phyloP scores from a whole-genome alignment of 2,329 filamentous ascomycete species.

The Phialophora expanda region DNA sequence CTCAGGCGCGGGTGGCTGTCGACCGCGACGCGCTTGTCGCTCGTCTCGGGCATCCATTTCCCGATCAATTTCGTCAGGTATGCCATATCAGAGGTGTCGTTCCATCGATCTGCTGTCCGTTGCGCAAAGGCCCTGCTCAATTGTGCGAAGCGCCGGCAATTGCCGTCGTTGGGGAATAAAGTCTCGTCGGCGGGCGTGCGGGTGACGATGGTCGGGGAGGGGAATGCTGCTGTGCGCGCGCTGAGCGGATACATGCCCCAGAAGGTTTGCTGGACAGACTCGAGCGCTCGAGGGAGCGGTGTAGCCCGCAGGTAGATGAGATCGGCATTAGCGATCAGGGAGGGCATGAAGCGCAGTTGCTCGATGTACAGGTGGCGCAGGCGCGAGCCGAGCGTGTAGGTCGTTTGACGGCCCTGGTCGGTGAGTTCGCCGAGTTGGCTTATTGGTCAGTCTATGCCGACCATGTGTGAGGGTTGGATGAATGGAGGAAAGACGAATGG shows the following conservation, averaged over 20 bases:
- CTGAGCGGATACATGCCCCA: constrained; percentile 72
- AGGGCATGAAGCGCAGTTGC: constrained; percentile 73
- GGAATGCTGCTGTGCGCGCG: constrained; percentile 58
- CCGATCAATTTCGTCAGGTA: constrained; percentile 78
- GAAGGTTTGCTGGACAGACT: constrained; percentile 77
- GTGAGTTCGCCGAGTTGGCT: constrained; percentile 70
- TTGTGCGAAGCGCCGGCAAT: constrained; percentile 73
- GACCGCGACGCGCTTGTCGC: constrained; percentile 70
- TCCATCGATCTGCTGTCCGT: constrained; percentile 74
- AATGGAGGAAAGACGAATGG: neutral
- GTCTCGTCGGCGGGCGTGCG: constrained; percentile 73
- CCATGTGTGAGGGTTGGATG: neutral
- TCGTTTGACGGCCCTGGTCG: constrained; percentile 74
- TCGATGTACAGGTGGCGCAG: constrained; percentile 75
- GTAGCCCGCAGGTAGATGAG: constrained; percentile 76
- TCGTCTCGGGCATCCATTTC: constrained; percentile 81
- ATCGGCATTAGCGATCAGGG: constrained; percentile 59
- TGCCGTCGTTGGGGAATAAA: constrained; percentile 76
- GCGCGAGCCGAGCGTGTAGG: constrained; percentile 69
- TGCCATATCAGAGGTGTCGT: constrained; percentile 77
- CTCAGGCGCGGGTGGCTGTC: constrained; percentile 82
- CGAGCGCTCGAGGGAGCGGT: constrained; percentile 74
- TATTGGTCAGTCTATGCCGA: constrained; percentile 5
- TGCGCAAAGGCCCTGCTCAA: constrained; percentile 73
- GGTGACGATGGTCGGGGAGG: constrained; percentile 68